Conservation (phyloP, 2,329 filamentous ascomycete species). For the Nemania sp. region DNA sequence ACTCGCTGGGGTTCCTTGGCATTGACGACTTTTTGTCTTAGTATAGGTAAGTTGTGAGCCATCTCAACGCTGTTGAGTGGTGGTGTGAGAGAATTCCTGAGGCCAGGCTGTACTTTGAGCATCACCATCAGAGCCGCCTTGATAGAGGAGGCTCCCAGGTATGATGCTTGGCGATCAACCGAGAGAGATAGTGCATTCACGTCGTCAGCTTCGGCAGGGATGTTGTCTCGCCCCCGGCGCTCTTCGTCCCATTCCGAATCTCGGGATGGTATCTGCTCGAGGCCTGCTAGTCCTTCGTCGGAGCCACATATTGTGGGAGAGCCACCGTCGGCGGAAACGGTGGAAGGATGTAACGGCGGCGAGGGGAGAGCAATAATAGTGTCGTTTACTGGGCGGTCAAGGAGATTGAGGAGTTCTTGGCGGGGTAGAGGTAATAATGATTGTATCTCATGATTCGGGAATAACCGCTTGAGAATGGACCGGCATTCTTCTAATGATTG, state of each 20-base stretch:
- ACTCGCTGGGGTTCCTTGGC: slow-evolving; percentile 54
- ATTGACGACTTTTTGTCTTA: slow-evolving; percentile 47
- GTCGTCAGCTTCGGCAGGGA: slow-evolving; percentile 69
- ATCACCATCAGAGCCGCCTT: slow-evolving; percentile 76
- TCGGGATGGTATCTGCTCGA: slow-evolving; percentile 71
- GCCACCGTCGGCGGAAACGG: slow-evolving; percentile 51
- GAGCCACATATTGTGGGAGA: slow-evolving; percentile 54
- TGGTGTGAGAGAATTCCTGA: slow-evolving; percentile 50
- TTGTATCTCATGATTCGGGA: slow-evolving; percentile 59
- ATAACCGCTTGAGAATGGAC: slow-evolving; percentile 63
- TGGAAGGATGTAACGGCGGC: slow-evolving; percentile 55
- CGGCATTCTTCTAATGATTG: slow-evolving; percentile 69
- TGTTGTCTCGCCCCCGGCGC: slow-evolving; percentile 54
- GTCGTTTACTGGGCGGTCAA: slow-evolving; percentile 52
- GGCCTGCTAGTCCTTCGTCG: slow-evolving; percentile 51
- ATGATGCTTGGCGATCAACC: slow-evolving; percentile 63
- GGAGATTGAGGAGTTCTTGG: slow-evolving; percentile 61
- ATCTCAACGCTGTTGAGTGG: slow-evolving; percentile 53
- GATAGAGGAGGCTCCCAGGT: slow-evolving; percentile 74
- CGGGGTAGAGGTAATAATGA: slow-evolving; percentile 58
- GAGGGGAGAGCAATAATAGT: slow-evolving; percentile 52
- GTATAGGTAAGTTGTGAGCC: slow-evolving; percentile 49
- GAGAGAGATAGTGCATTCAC: slow-evolving; percentile 69
- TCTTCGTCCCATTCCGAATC: slow-evolving; percentile 71
- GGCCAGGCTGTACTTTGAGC: slow-evolving; percentile 56